Percentiles rank a stretch among this genome's conserved stretches.
phyloP scores from a whole-genome alignment of 768 basidiomycete species.

The Mycena amicta region DNA sequence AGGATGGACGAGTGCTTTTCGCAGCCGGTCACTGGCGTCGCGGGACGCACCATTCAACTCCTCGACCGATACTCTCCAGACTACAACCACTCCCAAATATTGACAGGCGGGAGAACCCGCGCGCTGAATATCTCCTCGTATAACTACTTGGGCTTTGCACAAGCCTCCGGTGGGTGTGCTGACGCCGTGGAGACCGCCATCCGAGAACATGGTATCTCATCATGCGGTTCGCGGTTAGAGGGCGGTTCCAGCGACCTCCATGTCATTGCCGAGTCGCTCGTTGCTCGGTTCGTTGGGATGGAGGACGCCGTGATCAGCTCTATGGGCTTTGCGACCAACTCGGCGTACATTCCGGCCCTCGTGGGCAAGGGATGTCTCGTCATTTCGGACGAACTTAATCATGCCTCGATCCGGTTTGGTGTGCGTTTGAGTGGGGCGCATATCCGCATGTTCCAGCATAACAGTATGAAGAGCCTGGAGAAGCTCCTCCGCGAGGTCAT shows the following conservation, averaged over 20 bases:
- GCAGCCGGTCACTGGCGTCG: constrained; percentile 91
- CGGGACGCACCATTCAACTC: constrained; percentile 88
- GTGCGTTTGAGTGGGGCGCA: constrained; percentile 85
- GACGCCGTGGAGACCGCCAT: constrained; percentile 90
- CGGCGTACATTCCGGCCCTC: constrained; percentile 89
- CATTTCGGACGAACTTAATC: constrained; percentile 97
- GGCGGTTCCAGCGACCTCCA: constrained; percentile 88
- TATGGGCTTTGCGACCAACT: constrained; percentile 96
- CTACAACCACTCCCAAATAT: constrained; percentile 75
- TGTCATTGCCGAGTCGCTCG: constrained; percentile 76
- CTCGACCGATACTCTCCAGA: constrained; percentile 84
- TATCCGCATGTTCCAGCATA: constrained; percentile 96
- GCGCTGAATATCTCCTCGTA: constrained; percentile 97
- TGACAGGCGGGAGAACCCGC: constrained; percentile 81
- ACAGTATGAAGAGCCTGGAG: constrained; percentile 87
- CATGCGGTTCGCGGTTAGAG: constrained; percentile 79
- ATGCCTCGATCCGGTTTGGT: constrained; percentile 95
- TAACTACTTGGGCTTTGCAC: constrained; percentile 98
- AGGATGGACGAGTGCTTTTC: constrained; percentile 95
- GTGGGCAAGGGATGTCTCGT: constrained; percentile 92
- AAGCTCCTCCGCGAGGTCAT: constrained; percentile 83
- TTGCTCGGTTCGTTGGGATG: constrained; percentile 86
- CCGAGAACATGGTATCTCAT: constrained; percentile 76
- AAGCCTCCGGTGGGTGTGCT: constrained; percentile 88
- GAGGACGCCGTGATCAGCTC: constrained; percentile 91